Evolutionary conservation across 2,329 filamentous ascomycete species (phyloP), one percentile per base, ranked within the genome.

Genomic region (Curvularia verruculosa): DNA sequence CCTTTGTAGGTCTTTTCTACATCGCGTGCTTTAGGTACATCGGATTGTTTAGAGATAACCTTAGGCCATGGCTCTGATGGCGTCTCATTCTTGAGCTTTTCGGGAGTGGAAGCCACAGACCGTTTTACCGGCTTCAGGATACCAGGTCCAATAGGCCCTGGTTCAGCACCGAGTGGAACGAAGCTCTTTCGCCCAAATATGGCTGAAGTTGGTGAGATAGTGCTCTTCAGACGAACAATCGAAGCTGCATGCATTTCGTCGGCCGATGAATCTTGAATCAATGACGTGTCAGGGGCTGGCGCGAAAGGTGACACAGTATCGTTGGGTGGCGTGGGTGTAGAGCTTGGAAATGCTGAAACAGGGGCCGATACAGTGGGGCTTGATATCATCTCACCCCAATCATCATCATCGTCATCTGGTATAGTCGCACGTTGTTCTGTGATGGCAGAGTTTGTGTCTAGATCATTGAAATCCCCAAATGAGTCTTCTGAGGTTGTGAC

Each of bases 341-440:
- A 44, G 18, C 54, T 60, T 12, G 64, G 39, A 24, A 59, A 59
- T 15, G 62, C 57, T 9, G 65, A 56, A 19, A 61, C 59, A 13
- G 63, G 61, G 28, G 58, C 65, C n/a, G 71, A 62, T 1, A 69
- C 49, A 8, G 68, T 69, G 47, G 74, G 72, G 13, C 68, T 76
- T 41, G 75, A 68, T 40, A 77, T 69, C 75, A 77, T 77, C 39
- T 77, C 75, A 50, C 75, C 75, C 75, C 75, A 77, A 23, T 76
- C 72, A 24, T 77, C 75, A 13, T 75, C 71, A 40, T 67, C 65
- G 23, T 74, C 67, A 39, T 58, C 48, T 19, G 52, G 51, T 13
- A 29, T 49, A 28, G 36, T 29, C 2, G 52, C 29, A 23, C 34
- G 21, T 10, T 56, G 31, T 41, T 46, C 9, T 28, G 59, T 64